Evolutionary conservation across 768 basidiomycete genomes (phyloP).

Genomic region (Omphalotus guepiniiformis): DNA sequence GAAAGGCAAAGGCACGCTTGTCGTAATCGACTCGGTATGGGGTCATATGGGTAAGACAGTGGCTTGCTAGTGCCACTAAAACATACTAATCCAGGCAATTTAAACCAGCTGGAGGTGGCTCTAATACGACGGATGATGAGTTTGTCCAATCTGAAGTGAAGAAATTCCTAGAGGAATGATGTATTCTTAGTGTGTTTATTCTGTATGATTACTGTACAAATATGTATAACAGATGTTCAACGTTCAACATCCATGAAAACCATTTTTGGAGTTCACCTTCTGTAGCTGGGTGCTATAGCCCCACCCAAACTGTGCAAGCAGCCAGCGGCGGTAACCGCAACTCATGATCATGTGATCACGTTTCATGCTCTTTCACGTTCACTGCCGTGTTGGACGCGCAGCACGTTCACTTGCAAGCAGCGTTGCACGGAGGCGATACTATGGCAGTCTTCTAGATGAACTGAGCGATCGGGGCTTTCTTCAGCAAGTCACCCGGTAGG

Average conservation of each 20-base stretch:
- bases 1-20: conserved; percentile 36
- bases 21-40: conserved; percentile 54
- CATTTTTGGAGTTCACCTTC: no score
- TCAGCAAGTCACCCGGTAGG: conserved; percentile 42
- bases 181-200: neutral
- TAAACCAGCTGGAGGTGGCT: conserved; percentile 38
- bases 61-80: neutral
- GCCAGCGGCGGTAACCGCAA: no score
- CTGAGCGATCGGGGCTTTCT: conserved; percentile 43
- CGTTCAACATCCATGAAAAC: neutral
- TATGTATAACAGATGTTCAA: neutral
- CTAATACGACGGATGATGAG: conserved; percentile 32
- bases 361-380: conserved; percentile 5
- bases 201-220: neutral
- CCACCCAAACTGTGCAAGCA: no score
- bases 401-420: conserved; percentile 4
- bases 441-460: conserved; percentile 32
- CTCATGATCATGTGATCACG: neutral
- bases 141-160: conserved; percentile 42
- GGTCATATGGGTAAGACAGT: conserved; percentile 49
- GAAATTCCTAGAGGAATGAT: conserved; percentile 37
- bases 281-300: no score
- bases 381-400: conserved; percentile 2
- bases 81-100: neutral
- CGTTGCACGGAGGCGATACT: neutral